Evolutionary conservation across 495 filamentous ascomycete species (phyloP).

Genomic region (Lophiostoma macrostomum): DNA sequence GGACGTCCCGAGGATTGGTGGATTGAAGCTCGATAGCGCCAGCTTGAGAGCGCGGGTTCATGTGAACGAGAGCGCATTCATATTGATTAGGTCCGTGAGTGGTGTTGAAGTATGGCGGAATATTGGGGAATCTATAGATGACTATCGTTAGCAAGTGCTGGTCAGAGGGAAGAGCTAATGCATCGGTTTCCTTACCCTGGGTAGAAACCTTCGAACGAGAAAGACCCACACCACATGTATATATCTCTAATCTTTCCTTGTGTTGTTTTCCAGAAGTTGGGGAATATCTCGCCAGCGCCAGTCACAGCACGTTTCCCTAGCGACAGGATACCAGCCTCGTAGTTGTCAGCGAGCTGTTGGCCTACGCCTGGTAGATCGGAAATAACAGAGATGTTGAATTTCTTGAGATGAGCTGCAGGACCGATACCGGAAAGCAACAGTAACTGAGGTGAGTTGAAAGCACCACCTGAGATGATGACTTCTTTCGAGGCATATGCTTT

Average conservation of each 20-base stretch:
- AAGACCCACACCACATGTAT: slow-evolving; percentile 32
- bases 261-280: slow-evolving; percentile 26
- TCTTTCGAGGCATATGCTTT: slow-evolving; percentile 24
- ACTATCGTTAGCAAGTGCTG: no score
- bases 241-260: slow-evolving; percentile 21
- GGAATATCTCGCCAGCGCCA: slow-evolving; percentile 20
- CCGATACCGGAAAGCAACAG: slow-evolving; percentile 34
- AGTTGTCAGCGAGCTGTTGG: slow-evolving; percentile 27
- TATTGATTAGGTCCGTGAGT: slow-evolving; percentile 25
- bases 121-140: slow-evolving; percentile 15
- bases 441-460: slow-evolving; percentile 31
- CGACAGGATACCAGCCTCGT: slow-evolving; percentile 28
- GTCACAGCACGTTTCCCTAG: slow-evolving; percentile 11
- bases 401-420: slow-evolving; percentile 18
- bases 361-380: slow-evolving; percentile 29
- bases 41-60: slow-evolving; percentile 28
- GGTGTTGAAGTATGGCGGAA: slow-evolving; percentile 10
- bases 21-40: slow-evolving; percentile 19
- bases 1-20: slow-evolving; percentile 23
- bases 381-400: slow-evolving; percentile 28
- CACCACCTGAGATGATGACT: slow-evolving; percentile 29
- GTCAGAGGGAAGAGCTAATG: neutral
- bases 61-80: slow-evolving; percentile 29
- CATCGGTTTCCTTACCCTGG: slow-evolving; percentile 10
- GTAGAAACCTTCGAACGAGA: slow-evolving; percentile 31